phyloP scores from a whole-genome alignment of 1,284 basidiomycete genomes.

The Pseudomicrostroma phylloplanum region DNA sequence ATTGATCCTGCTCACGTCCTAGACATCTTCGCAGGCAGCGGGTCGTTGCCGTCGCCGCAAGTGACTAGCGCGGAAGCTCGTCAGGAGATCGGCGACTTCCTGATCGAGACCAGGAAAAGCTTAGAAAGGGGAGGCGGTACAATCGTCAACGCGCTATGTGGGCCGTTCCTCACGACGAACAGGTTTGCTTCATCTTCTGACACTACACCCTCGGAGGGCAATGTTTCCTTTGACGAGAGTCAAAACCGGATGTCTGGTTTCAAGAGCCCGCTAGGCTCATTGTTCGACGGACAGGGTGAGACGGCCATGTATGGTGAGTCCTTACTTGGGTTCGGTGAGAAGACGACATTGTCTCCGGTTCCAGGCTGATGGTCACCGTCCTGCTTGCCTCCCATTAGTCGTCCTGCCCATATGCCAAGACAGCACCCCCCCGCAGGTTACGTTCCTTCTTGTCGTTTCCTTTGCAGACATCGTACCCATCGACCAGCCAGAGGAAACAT shows the following conservation, averaged over 20 bases:
- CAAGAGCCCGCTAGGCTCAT: not conserved
- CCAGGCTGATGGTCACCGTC: not conserved
- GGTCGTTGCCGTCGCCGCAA: not conserved
- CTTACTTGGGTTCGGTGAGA: too few relatives aligned
- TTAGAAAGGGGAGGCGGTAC: not conserved
- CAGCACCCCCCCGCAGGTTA: not conserved
- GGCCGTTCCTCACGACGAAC: too few relatives aligned
- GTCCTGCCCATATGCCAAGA: not conserved
- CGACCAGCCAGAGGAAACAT: slow-evolving; percentile 25
- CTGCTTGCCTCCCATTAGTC: not conserved
- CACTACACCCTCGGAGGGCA: not conserved
- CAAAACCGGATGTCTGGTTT: too few relatives aligned
- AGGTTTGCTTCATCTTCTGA: too few relatives aligned
- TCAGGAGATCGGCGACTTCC: not conserved
- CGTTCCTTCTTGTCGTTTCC: slow-evolving; percentile 27
- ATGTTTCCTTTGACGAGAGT: not conserved
- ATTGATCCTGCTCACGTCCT: slow-evolving; percentile 2
- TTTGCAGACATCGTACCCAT: slow-evolving; percentile 18
- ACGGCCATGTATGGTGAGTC: slow-evolving; percentile 3
- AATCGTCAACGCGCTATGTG: too few relatives aligned
- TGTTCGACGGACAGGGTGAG: not conserved
- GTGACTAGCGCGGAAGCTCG: not conserved
- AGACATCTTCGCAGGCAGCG: not conserved
- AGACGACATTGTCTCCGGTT: too few relatives aligned
- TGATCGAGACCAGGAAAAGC: not conserved